Conservation (phyloP, 1,284 basidiomycete genomes). For the Microbotryum silenes-acaulis region DNA sequence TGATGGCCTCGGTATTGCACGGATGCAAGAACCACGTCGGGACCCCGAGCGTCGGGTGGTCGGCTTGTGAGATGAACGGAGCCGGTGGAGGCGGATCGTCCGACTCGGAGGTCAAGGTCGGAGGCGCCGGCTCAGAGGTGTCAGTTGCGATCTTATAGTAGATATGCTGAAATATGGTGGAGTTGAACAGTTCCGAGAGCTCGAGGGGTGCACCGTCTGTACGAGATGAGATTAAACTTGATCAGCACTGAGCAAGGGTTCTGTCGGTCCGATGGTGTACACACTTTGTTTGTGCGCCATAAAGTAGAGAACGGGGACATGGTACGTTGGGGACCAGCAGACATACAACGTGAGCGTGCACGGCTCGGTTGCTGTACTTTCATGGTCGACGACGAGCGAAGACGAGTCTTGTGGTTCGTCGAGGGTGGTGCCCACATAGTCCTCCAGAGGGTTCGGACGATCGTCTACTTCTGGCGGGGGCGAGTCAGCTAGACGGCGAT, state of each 20-base stretch:
- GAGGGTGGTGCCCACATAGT: not conserved
- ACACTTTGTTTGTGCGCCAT: constrained; percentile 49
- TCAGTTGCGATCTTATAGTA: constrained; percentile 40
- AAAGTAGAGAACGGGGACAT: constrained; percentile 72
- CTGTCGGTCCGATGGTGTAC: constrained; percentile 48
- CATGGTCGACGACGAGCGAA: too few species aligned
- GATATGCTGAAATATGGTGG: constrained; percentile 51
- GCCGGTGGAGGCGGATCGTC: constrained; percentile 34
- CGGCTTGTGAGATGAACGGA: constrained; percentile 69
- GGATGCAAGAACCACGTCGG: constrained; percentile 77
- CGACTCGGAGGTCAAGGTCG: not conserved
- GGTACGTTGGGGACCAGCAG: constrained; percentile 62
- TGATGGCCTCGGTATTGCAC: constrained; percentile 59
- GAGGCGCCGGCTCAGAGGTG: constrained; percentile 42
- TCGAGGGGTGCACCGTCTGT: constrained; percentile 58
- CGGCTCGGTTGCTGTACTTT: not conserved
- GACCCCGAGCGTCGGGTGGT: constrained; percentile 63
- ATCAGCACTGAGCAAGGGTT: not conserved
- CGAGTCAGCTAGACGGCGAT: not conserved
- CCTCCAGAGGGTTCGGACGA: constrained; percentile 6
- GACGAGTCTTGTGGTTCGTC: not conserved
- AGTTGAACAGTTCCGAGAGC: constrained; percentile 51
- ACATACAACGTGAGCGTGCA: constrained; percentile 50
- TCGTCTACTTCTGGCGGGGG: not conserved
- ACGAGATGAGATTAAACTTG: not conserved